Evolutionary conservation across 2,329 filamentous ascomycete species (phyloP).

Genomic region (Neopestalotiopsis clavispora): DNA sequence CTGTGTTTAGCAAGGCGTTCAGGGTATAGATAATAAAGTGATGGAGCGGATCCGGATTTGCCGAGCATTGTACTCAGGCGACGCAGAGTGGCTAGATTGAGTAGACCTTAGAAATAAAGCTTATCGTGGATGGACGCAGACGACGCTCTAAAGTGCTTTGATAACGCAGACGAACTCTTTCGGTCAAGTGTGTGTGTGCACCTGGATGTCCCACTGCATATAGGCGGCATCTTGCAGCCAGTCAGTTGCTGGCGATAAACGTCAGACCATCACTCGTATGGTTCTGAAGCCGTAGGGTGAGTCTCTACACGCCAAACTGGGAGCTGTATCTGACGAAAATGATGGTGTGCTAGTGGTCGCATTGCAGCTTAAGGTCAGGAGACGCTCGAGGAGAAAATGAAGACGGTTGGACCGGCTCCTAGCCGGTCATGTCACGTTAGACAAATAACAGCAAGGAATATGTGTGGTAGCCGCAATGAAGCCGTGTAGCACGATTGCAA

Average conservation of each 20-base stretch:
- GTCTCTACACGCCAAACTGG: background rate
- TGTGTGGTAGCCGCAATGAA: background rate
- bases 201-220: background rate
- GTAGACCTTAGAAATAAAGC: conserved; percentile 11
- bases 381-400: background rate
- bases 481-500: background rate
- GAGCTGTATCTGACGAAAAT: background rate
- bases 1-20: conserved; percentile 10
- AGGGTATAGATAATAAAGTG: background rate
- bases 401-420: too few relatives aligned
- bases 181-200: background rate
- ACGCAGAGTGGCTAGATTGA: background rate
- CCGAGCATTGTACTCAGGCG: background rate
- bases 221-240: background rate
- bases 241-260: background rate
- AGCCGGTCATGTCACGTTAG: background rate
- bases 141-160: background rate
- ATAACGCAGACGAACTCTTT: conserved; percentile 4
- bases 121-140: conserved; percentile 3
- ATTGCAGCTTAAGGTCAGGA: too few relatives aligned
- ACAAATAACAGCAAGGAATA: background rate
- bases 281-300: background rate
- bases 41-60: conserved; percentile 1
- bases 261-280: background rate
- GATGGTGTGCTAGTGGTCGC: background rate